Percentiles rank a stretch among this genome's conserved stretches.
These are phyloP conservation scores for Cardamine occulta DNA, from an alignment of 345 rosid species.

Conservation along the genomic window DNA sequence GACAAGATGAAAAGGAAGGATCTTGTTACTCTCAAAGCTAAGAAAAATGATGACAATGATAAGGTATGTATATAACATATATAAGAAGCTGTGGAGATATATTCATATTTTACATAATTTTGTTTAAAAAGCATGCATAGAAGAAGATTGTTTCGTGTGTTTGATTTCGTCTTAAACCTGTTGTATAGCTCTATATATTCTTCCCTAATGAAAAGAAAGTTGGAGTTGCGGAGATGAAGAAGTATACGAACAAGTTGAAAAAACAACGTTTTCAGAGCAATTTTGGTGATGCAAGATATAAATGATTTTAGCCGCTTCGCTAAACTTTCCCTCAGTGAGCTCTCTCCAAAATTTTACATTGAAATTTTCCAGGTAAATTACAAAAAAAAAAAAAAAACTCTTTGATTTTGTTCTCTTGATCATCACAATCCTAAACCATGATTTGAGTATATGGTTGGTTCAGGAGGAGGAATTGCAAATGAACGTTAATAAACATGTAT, in stretches of 20 bases:
- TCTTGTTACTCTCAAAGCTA: constrained; percentile 61
- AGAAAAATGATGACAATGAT: constrained; percentile 57
- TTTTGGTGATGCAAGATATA: constrained; percentile 66
- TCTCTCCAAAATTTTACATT: constrained; percentile 67
- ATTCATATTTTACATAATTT: not conserved
- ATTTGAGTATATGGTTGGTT: constrained; percentile 4
- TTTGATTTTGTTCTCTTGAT: no score
- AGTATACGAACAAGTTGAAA: constrained; percentile 77
- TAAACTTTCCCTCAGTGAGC: constrained; percentile 59
- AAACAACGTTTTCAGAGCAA: constrained; percentile 77
- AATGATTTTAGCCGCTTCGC: constrained; percentile 74
- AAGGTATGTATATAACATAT: constrained; percentile 48
- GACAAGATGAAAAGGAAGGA: constrained; percentile 84
- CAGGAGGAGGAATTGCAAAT: constrained; percentile 72
- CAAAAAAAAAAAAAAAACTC: no score
- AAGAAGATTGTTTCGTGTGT: not conserved
- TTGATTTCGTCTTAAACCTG: not conserved
- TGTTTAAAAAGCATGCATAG: not conserved
- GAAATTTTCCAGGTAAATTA: constrained; percentile 74
- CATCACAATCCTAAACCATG: constrained; percentile 1
- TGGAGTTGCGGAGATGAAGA: constrained; percentile 81
- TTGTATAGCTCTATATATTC: constrained; percentile 67
- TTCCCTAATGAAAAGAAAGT: constrained; percentile 74
- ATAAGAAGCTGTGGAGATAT: not conserved
- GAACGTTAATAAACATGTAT: constrained; percentile 67